Evolutionary conservation across 1,284 basidiomycete species (phyloP).

Genomic region (Golubevia pallescens): DNA sequence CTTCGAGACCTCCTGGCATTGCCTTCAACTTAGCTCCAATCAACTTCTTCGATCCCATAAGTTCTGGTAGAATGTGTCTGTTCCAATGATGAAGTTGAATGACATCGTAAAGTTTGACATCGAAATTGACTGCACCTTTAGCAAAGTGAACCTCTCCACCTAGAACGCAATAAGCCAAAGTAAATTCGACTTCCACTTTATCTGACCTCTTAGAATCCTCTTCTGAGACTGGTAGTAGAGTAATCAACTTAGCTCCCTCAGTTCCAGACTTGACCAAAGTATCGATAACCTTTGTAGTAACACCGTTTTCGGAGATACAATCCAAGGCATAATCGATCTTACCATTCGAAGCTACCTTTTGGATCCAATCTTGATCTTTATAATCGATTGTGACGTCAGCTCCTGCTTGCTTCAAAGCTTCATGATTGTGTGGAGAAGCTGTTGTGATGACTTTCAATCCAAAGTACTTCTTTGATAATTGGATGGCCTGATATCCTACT

Average conservation of each 20-base stretch:
- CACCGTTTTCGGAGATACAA: conserved; percentile 9
- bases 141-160: conserved; percentile 7
- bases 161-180: conserved; percentile 5
- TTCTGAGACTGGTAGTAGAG: neutral
- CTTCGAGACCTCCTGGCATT: neutral
- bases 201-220: conserved; percentile 1
- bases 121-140: neutral
- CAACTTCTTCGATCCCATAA: neutral
- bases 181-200: conserved; percentile 3
- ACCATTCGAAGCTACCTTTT: conserved; percentile 6
- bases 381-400: conserved; percentile 11
- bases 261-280: conserved; percentile 2
- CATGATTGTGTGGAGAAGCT: conserved; percentile 7
- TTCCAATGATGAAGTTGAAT: neutral
- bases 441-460: conserved; percentile 9
- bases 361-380: conserved; percentile 6
- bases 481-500: conserved; percentile 9
- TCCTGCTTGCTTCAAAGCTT: conserved; percentile 3
- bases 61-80: neutral
- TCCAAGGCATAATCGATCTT: conserved; percentile 10
- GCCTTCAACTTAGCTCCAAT: neutral
- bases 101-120: neutral
- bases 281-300: conserved; percentile 5
- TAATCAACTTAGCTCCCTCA: conserved; percentile 6
- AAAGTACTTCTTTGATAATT: conserved; percentile 5